Base-by-base conservation (phyloP, 2,329 filamentous ascomycete species). In the Magnaporthales sp. region DNA sequence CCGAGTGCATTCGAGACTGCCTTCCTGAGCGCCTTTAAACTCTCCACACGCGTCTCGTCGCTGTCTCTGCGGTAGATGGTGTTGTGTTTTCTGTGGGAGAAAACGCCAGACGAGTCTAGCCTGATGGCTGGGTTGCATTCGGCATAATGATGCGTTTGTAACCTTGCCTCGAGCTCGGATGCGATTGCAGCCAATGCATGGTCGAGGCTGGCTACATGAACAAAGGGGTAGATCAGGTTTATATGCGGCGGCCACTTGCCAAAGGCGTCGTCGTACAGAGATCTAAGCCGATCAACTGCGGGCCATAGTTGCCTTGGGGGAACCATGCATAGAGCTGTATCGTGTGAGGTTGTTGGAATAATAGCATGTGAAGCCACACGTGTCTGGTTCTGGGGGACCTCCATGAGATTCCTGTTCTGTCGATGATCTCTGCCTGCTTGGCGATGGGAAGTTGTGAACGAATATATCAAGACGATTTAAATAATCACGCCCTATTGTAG, bases 201-300 rank as follows among this genome's bases (percentile, higher is more conserved):
- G 1, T 76, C 70, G 2, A 91, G 77, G 9, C 70, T 70, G 2
- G 83, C 80, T 0, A 79, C 75, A 2, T 75, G 73, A 7, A 89
- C 85, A 72, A 90, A 91, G 0, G 88, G 89, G 72, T 90, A 90
- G 26, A 89, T 71, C 29, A 91, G 74, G 70, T 90, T 91, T 71
- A 90, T 73, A 70, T 90, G 88, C 13, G 87, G 85, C 3, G 88
- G 87, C 88, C 89, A 91, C 74, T 80, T 84, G 29, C 78, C 78
- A 69, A 83, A 84, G 0, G 83, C 80, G 68, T 85, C 86, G 74
- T 91, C 88, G 75, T 90, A 87, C 13, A 87, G 76, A n/a, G 78
- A 80, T 61, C 88, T 83, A 3, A 91, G 75, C 15, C 77, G 76
- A 70, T 89, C 80, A 65, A 88, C 73, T 3, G 81, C 71, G 1